Base-by-base conservation (phyloP, 2,329 filamentous ascomycete genomes). In the Grosmannia penicillata region DNA sequence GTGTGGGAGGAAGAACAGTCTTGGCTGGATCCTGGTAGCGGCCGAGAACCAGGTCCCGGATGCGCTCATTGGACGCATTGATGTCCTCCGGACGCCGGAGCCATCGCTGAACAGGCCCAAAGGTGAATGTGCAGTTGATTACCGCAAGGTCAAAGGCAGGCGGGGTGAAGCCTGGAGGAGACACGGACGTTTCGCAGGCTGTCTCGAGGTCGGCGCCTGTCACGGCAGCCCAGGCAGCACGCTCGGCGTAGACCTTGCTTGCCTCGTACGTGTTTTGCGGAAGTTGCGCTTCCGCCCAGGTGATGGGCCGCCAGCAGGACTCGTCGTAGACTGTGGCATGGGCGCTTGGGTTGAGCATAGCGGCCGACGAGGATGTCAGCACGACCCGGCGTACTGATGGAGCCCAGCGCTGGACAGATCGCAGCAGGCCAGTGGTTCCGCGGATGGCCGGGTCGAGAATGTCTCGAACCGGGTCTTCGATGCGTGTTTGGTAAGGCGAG, bases 41-140 rank as follows among this genome's bases (percentile, higher is more conserved):
- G 1, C 80, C 81, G 7, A 64, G 67, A n/a, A 78, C 65, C 37
- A 82, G 57, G 43, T 78, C 66, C 8, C 71, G 61, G 38, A 84
- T 67, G 17, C 76, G 70, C 47, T 75, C 67, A 53, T 85, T 86
- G 13, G 78, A 82, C 1, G 78, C 82, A 58, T 86, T 87, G 44
- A 86, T 60, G 2, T 60, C 60, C n/a, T 73, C 68, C 1, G 82
- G 62, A 18, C 61, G 67, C 43, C 75, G 68, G 3, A 85, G 63
- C 46, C 75, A 74, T 47, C 78, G 68, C 36, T 75, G 68, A 8
- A 79, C 57, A 0, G 78, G 76, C 0, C 78, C 77, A 29, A 79
- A 68, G 0, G 76, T 72, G 39, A 72, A 61, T 0, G 76, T 75
- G 37, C 72, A 70, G 49, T 72, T 73, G 48, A 82, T 71, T 6